These are phyloP conservation scores for Colletotrichum lini DNA, from an alignment of 2,329 filamentous ascomycete genomes.

Conservation along the genomic window DNA sequence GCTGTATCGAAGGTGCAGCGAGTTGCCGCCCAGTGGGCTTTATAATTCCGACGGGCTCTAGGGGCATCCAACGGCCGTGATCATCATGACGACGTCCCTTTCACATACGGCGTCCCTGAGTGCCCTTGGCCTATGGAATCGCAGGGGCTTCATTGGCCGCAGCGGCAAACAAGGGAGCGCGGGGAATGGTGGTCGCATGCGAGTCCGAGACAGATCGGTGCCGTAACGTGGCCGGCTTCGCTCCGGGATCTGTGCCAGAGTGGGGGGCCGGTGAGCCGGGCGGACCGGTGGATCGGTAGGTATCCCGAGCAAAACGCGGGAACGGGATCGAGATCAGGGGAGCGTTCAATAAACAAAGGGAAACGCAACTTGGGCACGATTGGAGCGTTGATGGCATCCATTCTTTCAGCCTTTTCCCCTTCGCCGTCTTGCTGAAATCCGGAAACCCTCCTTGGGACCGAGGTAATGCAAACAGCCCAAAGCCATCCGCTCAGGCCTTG, in stretches of 20 bases:
- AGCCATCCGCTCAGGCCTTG: not conserved
- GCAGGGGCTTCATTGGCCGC: slow-evolving; percentile 1
- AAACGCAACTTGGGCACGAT: no score
- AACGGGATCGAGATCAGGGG: slow-evolving; percentile 2
- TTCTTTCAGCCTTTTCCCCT: not conserved
- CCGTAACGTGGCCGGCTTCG: slow-evolving; percentile 1
- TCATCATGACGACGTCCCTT: slow-evolving; percentile 5
- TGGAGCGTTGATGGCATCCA: no score
- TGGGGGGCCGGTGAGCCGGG: not conserved
- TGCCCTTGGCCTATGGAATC: not conserved
- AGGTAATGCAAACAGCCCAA: slow-evolving; percentile 30
- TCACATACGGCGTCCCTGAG: not conserved
- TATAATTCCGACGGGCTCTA: not conserved
- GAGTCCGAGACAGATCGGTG: slow-evolving; percentile 4
- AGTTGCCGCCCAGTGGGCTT: no score
- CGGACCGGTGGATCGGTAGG: not conserved
- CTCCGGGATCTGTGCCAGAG: not conserved
- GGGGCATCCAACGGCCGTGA: not conserved
- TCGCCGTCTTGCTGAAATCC: not conserved
- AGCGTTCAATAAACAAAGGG: not conserved
- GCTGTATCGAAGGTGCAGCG: no score
- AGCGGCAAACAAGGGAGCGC: not conserved
- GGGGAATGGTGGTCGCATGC: not conserved
- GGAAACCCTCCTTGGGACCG: not conserved
- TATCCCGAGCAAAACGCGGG: not conserved